These are phyloP conservation scores for Beauveria sp. DNA, from an alignment of 2,329 filamentous ascomycete genomes.

Conservation along the genomic window DNA sequence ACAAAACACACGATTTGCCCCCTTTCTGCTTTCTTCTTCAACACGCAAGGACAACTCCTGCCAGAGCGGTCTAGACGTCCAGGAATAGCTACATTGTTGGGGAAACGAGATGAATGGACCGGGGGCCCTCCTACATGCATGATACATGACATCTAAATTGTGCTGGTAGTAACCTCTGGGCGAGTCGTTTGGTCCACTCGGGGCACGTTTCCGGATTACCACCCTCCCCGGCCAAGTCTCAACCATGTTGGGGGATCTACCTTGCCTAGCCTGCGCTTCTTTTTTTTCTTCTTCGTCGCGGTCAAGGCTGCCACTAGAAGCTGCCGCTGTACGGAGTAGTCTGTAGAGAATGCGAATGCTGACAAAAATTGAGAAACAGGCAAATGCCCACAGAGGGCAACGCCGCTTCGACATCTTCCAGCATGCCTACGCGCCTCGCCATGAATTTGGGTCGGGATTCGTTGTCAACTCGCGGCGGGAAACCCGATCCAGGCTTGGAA, in stretches of 20 bases:
- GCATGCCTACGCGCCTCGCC: not conserved
- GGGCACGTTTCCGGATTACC: not conserved
- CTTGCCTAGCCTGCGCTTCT: not conserved
- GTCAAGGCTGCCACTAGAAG: no score
- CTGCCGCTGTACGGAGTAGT: no score
- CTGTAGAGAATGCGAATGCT: not conserved
- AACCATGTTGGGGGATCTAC: constrained; percentile 9
- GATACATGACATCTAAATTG: no score
- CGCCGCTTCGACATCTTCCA: no score
- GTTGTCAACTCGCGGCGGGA: not conserved
- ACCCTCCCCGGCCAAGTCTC: not conserved
- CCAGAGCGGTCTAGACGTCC: not conserved
- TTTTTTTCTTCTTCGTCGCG: no score
- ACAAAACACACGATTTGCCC: not conserved
- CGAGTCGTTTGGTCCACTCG: not conserved
- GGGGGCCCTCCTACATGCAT: no score
- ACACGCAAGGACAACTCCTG: not conserved
- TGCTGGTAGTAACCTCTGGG: not conserved
- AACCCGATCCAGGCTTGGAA: not conserved
- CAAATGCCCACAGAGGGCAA: not conserved
- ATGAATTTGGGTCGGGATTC: not conserved
- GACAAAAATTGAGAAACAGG: not conserved
- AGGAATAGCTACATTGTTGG: not conserved
- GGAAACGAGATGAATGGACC: constrained; percentile 6
- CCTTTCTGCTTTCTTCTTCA: not conserved